Base-by-base conservation (phyloP, 139 green algal species). In the Volvox africanus region DNA sequence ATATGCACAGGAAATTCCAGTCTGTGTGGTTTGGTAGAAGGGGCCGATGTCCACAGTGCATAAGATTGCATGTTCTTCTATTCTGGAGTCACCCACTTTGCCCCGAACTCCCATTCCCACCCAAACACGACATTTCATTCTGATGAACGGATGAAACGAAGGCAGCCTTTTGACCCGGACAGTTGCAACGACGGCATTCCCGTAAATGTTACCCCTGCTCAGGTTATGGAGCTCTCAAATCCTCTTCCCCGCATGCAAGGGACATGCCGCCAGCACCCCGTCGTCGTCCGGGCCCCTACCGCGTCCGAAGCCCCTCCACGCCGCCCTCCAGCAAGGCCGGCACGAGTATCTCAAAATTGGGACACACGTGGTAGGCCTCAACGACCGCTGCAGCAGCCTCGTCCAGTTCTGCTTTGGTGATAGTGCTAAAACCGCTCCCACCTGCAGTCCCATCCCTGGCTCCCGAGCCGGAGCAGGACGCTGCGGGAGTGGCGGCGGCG, bases 331-430 rank as follows among this genome's bases (percentile, higher is more conserved):
- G 28, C 85, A 99, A 92, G 18, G 91, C 94, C 2, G 94, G 87
- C 28, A 98, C 92, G 67, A 99, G 90, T 61, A 95, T 92, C 14
- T 96, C 92, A 73, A 98, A 93, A 88, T 93, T 96, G 65, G 97
- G 97, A 89, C 96, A 97, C 80, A 97, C 71, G 90, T 99, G 96
- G 89, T 96, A 99, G 16, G 97, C 97, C 3, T 93, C 92, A 12
- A 89, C 87, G 18, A 95, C 95, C 3, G 95, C 95, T 9, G 88
- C 88, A 0, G 93, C 96, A 19, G 95, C 96, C 0, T 76, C 92
- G 14, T 97, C 94, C 78, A 98, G 90, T 36, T 90, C 81, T 1
- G 91, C 82, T 93, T 98, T 96, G 75, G 36, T 62, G 22, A 87
- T 61, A 22, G 36, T 44, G 50, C 20, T 50, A 22, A 0, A 1